Evolutionary conservation across 192 early-diverging fungal species (phyloP), one percentile per base, ranked within the genome.

Genomic region (Helicostylum pulchrum): DNA sequence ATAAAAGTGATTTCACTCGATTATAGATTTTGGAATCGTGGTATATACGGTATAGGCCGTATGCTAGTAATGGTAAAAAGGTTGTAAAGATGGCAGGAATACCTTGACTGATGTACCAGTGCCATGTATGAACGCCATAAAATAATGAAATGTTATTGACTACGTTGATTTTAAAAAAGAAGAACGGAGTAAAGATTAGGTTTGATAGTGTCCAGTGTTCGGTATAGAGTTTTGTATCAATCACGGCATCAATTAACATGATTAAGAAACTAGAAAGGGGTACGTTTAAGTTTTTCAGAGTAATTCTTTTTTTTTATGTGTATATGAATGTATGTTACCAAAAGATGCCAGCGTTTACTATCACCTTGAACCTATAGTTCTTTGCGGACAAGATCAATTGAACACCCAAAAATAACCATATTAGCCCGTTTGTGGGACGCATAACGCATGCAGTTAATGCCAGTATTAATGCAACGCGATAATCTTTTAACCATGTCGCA

Each of bases 91-190:
- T 74, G 1, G 91, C 68, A 0, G 95, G 94, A 11, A 94, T 44
- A 17, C 90, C 94, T 54, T 88, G 90, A 6, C 84, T 79, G 14
- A 96, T 65, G 68, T 99, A 97, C 90, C 94, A 99, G 67, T 96
- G 87, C 77, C 88, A 90, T 11, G 92, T 87, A 12, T 95, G 88
- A n/a, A 80, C 79, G 48, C 97, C 97, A 72, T 98, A 99, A 80
- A 96, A 99, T 0, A 88, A 62, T 4, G 91, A 87, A 49, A 98
- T 83, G 9, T 82, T 85, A 26, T 92, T 76, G 6, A 87, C 56
- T 23, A 99, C 84, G 63, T 99, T 99, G 70, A 92, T 80, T 31
- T 81, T 69, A 36, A 94, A 74, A 70, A 99, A 99, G 31, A 88
- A 86, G 53, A 79, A 80, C 0, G 93, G 92, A 12, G 85, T 80